Evolutionary conservation across 177 flowering plant genomes (phyloP), one percentile per base, ranked within the genome.

Genomic region (Tripterygium wilfordii): DNA sequence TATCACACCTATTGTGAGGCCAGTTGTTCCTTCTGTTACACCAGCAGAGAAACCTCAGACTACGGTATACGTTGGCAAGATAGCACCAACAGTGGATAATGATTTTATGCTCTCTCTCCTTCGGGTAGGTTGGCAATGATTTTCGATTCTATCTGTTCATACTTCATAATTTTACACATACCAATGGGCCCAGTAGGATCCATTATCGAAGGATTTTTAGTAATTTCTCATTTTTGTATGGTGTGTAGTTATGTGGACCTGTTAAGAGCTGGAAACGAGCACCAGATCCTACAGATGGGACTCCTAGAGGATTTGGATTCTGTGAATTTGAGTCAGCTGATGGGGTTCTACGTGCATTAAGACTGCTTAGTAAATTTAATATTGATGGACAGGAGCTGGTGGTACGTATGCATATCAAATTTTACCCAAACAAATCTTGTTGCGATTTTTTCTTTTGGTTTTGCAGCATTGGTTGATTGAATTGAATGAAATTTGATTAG

Each of bases 281-380:
- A 36, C 90, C 82, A 71, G 78, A 80, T 70, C 90, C 95, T 32
- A 52, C 88, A 10, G 57, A 69, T 72, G 96, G 96, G 54, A 63
- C 88, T 58, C 84, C 83, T 41, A 77, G 53, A 70, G 81, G 90
- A 10, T 94, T 83, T 69, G 99, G 96, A 4, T 90, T 94, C 44
- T 94, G 95, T 57, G 99, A 94, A 58, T 94, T 94, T 73, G 97
- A 87, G 50, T 78, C 95, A 44, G 90, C 95, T 37, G 99, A 94
- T 65, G 99, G 97, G 45, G 92, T 90, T 70, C 96, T 90, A 46
- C 96, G 96, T 55, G 96, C 95, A 8, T 36, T 94, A 42, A 90
- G 97, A 13, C 55, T 87, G 41, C 82, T 90, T 28, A 80, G 66
- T 71, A 94, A 87, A 77, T 67, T 82, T 42, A 85, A 49, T 43